Evolutionary conservation across 805 yeast species (phyloP).

Genomic region (Suhomyces sp.): DNA sequence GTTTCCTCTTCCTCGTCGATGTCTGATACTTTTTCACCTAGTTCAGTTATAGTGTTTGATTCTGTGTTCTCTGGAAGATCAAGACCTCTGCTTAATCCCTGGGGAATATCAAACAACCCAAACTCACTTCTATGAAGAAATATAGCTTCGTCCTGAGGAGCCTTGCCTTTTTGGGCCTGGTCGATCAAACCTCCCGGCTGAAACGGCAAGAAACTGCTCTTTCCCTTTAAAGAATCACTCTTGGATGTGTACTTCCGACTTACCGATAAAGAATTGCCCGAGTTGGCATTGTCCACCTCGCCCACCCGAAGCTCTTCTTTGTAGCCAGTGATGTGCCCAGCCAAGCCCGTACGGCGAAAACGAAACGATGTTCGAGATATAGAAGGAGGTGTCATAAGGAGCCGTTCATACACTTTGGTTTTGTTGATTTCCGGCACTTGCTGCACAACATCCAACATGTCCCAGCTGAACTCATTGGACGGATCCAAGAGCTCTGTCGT

Average conservation of each 20-base stretch:
- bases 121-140: slow-evolving; percentile 60
- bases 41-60: slow-evolving; percentile 8
- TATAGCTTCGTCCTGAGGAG: slow-evolving; percentile 28
- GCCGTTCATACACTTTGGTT: slow-evolving; percentile 39
- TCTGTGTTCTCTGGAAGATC: slow-evolving; percentile 15
- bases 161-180: slow-evolving; percentile 12
- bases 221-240: slow-evolving; percentile 63
- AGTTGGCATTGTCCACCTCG: slow-evolving; percentile 53
- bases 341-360: slow-evolving; percentile 71
- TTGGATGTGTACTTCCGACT: slow-evolving; percentile 64
- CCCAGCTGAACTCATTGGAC: slow-evolving; percentile 60
- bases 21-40: slow-evolving; percentile 10
- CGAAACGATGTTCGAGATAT: slow-evolving; percentile 62
- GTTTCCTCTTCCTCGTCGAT: slow-evolving; percentile 11
- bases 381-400: slow-evolving; percentile 58
- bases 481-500: slow-evolving; percentile 56
- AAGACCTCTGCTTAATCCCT: slow-evolving; percentile 77
- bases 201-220: slow-evolving; percentile 77
- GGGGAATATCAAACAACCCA: slow-evolving; percentile 82
- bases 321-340: slow-evolving; percentile 62
- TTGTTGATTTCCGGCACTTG: slow-evolving; percentile 45
- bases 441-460: slow-evolving; percentile 67
- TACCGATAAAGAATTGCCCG: slow-evolving; percentile 70
- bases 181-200: slow-evolving; percentile 77
- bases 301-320: slow-evolving; percentile 49